These are phyloP conservation scores for Hypoxylon cercidicola DNA, from an alignment of 495 filamentous ascomycete genomes.

Conservation along the genomic window DNA sequence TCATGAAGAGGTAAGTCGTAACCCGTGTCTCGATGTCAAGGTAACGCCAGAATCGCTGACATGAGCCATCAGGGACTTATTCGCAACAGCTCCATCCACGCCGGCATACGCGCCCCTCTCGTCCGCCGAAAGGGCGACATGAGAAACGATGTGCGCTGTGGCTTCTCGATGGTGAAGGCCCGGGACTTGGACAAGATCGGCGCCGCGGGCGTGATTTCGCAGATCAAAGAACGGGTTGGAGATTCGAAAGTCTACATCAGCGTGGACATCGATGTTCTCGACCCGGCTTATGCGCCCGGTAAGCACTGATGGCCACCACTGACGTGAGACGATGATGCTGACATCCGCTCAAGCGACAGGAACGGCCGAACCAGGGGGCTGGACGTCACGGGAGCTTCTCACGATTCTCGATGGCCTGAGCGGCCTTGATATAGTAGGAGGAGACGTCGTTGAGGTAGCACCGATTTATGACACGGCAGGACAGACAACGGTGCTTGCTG, in stretches of 20 bases:
- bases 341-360: constrained; percentile 68
- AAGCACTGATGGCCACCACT: not conserved
- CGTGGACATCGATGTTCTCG: constrained; percentile 89
- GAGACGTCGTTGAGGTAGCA: constrained; percentile 80
- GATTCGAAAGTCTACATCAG: constrained; percentile 81
- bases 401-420: constrained; percentile 61
- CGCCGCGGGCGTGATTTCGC: constrained; percentile 74
- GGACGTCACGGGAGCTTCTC: constrained; percentile 77
- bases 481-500: constrained; percentile 74
- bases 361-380: constrained; percentile 88
- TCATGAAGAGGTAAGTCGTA: constrained; percentile 50
- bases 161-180: constrained; percentile 83
- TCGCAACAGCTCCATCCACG: constrained; percentile 83
- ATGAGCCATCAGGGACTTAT: constrained; percentile 76
- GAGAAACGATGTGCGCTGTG: constrained; percentile 84
- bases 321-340: constrained; percentile 10
- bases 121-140: constrained; percentile 74
- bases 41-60: constrained; percentile 47
- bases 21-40: not conserved
- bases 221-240: constrained; percentile 78
- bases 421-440: constrained; percentile 79
- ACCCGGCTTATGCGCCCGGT: constrained; percentile 70
- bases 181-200: constrained; percentile 84
- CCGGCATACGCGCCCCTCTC: constrained; percentile 83
- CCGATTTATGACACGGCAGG: constrained; percentile 77